Percentiles rank a stretch among this genome's conserved stretches.
These are phyloP conservation scores for Candida parachauliodes DNA, from an alignment of 805 yeast genomes.

Conservation along the genomic window DNA sequence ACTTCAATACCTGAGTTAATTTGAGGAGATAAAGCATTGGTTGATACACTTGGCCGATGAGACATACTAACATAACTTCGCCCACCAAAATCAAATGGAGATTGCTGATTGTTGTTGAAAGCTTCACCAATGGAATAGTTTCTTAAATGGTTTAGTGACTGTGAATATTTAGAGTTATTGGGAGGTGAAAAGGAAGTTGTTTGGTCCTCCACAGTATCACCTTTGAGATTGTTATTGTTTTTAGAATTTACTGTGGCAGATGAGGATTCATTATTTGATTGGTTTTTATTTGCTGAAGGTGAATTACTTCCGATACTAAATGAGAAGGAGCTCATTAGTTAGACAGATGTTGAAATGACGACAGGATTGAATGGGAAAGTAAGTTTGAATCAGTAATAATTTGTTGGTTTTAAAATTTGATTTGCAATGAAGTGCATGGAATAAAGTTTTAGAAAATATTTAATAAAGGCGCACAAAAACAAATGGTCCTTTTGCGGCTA, in stretches of 20 bases:
- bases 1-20: constrained; percentile 47
- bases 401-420: too few species aligned
- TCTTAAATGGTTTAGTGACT: constrained; percentile 1
- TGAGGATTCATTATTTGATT: background rate
- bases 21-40: constrained; percentile 32
- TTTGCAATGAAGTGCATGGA: too few species aligned
- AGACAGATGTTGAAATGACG: background rate
- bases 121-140: constrained; percentile 16
- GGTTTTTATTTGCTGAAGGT: background rate
- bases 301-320: background rate
- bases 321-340: constrained; percentile 7
- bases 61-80: constrained; percentile 36
- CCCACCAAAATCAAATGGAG: constrained; percentile 39
- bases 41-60: constrained; percentile 22
- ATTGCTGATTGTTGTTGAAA: constrained; percentile 18
- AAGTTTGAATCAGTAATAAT: too few species aligned
- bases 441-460: too few species aligned
- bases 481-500: too few species aligned
- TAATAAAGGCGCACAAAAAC: too few species aligned
- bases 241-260: background rate
- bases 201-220: background rate
- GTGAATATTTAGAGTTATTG: background rate
- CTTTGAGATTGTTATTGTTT: background rate
- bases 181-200: background rate
- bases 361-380: background rate